Conservation (phyloP, 352 stramenopile species). For the Thalassiosira sp. region DNA sequence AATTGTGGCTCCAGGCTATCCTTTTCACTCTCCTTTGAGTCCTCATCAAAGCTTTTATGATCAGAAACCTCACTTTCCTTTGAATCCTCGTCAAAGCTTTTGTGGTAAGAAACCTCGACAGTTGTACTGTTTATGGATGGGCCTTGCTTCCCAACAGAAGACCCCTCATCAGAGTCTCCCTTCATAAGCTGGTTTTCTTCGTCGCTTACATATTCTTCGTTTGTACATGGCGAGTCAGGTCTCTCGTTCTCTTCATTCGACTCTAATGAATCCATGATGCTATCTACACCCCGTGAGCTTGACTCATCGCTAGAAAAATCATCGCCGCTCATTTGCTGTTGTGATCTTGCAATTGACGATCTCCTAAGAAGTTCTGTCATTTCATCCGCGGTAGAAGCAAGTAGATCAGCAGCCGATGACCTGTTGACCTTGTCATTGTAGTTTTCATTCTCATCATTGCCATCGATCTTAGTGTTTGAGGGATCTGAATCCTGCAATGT, state of each 20-base stretch:
- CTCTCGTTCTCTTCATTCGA: conserved; percentile 16
- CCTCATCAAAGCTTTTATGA: conserved; percentile 12
- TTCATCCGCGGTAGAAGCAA: conserved; percentile 23
- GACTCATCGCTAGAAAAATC: conserved; percentile 18
- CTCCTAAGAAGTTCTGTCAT: conserved; percentile 31
- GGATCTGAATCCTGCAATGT: conserved; percentile 7
- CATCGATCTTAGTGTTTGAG: conserved; percentile 1
- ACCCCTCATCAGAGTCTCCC: background rate
- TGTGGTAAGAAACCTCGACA: conserved; percentile 9
- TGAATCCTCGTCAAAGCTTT: conserved; percentile 15
- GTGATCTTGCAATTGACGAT: conserved; percentile 11
- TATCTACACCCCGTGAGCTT: conserved; percentile 13
- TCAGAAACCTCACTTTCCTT: conserved; percentile 18
- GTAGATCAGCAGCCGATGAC: conserved; percentile 15
- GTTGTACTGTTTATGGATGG: background rate
- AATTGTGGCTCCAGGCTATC: too few species aligned
- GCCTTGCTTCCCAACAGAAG: conserved; percentile 8
- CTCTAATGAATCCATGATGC: conserved; percentile 10
- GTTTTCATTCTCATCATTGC: conserved; percentile 3
- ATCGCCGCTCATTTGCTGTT: background rate
- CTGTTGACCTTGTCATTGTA: background rate
- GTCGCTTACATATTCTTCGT: conserved; percentile 10
- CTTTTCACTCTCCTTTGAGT: conserved; percentile 18
- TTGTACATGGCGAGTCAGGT: background rate
- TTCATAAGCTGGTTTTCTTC: conserved; percentile 4